phyloP scores from a whole-genome alignment of 2,329 filamentous ascomycete species.

The Tolypocladium cylindrosporum region DNA sequence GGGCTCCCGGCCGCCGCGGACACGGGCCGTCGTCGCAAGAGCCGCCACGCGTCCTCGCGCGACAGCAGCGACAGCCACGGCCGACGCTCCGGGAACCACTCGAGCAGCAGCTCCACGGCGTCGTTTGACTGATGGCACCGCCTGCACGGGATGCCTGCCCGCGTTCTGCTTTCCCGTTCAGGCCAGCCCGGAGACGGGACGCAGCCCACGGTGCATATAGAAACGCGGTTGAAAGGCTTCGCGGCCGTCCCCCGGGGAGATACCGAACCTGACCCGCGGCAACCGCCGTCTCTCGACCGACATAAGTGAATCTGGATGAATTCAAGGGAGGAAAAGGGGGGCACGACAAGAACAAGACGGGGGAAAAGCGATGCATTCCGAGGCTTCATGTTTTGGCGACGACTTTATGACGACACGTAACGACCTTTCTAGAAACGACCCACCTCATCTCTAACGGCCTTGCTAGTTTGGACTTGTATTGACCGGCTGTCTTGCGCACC shows the following conservation, averaged over 20 bases:
- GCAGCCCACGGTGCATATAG: constrained; percentile 9
- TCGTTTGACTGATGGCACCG: constrained; percentile 39
- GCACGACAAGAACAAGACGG: constrained; percentile 1
- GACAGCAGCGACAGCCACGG: constrained; percentile 33
- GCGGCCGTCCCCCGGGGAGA: constrained; percentile 22
- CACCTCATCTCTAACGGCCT: constrained; percentile 2
- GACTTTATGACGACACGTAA: constrained; percentile 16
- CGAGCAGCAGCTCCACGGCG: constrained; percentile 52
- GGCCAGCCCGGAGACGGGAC: constrained; percentile 1
- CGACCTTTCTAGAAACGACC: constrained; percentile 9
- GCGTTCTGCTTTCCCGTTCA: not conserved
- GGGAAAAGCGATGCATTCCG: constrained; percentile 6
- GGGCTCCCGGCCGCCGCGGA: constrained; percentile 46
- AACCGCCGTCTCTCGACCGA: constrained; percentile 5
- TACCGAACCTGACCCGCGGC: constrained; percentile 11
- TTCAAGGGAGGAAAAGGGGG: not conserved
- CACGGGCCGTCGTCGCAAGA: constrained; percentile 38
- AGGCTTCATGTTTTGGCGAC: constrained; percentile 9
- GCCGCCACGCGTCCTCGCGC: constrained; percentile 39
- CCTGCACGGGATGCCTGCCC: not conserved
- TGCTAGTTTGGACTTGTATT: not conserved
- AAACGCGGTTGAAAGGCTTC: constrained; percentile 28
- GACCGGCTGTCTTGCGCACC: not conserved
- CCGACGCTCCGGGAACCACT: constrained; percentile 46
- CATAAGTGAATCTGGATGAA: not conserved